Conservation (phyloP, 805 yeast species). For the Sporopachydermia quercuum region DNA sequence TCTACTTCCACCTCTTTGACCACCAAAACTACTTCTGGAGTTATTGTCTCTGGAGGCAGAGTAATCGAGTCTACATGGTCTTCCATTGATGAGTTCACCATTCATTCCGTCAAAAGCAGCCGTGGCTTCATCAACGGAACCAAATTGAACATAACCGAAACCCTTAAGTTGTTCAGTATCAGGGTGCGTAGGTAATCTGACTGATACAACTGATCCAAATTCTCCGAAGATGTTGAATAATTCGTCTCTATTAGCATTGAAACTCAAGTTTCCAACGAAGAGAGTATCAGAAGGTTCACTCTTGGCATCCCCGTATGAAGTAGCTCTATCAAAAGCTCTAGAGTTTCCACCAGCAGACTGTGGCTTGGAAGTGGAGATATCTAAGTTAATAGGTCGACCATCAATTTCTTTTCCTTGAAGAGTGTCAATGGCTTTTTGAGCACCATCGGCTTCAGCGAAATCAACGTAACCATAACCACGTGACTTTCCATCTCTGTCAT, state of each 20-base stretch:
- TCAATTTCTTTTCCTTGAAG: constrained; percentile 91
- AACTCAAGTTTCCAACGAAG: constrained; percentile 91
- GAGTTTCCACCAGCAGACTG: constrained; percentile 31
- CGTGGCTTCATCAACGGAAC: constrained; percentile 78
- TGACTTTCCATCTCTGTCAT: constrained; percentile 86
- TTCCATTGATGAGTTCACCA: constrained; percentile 80
- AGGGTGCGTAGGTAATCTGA: constrained; percentile 95
- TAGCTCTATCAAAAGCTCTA: constrained; percentile 64
- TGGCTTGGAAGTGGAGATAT: constrained; percentile 78
- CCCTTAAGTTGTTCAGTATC: constrained; percentile 99
- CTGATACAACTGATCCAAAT: constrained; percentile 73
- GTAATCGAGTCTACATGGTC: constrained; percentile 90
- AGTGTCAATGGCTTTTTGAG: constrained; percentile 74
- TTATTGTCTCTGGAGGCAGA: constrained; percentile 72
- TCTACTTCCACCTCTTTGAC: constrained; percentile 24
- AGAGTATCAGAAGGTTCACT: constrained; percentile 91
- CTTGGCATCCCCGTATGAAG: constrained; percentile 77
- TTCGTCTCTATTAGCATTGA: constrained; percentile 72
- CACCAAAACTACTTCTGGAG: constrained; percentile 16
- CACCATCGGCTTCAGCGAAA: constrained; percentile 60
- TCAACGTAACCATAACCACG: constrained; percentile 98
- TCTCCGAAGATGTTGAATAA: constrained; percentile 60
- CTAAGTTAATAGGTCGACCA: constrained; percentile 92
- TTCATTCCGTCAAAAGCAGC: constrained; percentile 75
- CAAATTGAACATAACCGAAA: constrained; percentile 92